A percentile compares a stretch with the other conserved stretches of the same genome.
These are phyloP conservation scores for Apocynum venetum DNA, from an alignment of 257 asterid genomes.

Conservation along the genomic window DNA sequence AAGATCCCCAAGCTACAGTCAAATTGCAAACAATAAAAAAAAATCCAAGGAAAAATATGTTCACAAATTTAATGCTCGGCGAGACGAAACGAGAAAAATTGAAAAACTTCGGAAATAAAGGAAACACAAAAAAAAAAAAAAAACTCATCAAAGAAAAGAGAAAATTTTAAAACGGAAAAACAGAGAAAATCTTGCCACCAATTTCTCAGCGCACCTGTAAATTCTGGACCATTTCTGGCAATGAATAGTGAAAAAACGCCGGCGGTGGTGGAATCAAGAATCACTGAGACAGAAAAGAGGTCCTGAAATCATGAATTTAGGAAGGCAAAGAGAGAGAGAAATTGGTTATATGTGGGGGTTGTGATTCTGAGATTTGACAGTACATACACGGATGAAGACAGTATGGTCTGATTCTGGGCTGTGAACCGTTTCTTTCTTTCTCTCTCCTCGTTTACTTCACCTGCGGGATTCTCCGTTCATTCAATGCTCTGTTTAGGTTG, in stretches of 20 bases:
- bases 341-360: background rate
- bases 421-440: constrained; percentile 16
- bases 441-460: constrained; percentile 47
- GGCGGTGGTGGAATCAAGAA: constrained; percentile 21
- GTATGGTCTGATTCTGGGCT: background rate
- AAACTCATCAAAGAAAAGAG: background rate
- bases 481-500: constrained; percentile 25
- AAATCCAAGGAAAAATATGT: background rate
- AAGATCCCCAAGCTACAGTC: background rate
- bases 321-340: background rate
- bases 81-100: background rate
- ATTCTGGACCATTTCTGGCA: constrained; percentile 26
- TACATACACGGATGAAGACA: constrained; percentile 10
- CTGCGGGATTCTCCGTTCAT: constrained; percentile 51
- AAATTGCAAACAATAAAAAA: background rate
- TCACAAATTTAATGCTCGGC: background rate
- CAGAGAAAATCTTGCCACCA: background rate
- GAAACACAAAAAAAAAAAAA: background rate
- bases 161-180: background rate
- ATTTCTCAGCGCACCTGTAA: constrained; percentile 32
- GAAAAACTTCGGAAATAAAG: background rate
- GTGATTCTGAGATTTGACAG: constrained; percentile 4
- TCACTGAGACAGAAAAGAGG: constrained; percentile 8
- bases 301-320: constrained; percentile 27
- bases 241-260: constrained; percentile 15